Evolutionary conservation across 352 stramenopile species (phyloP), one percentile per base, ranked within the genome.

Genomic region (Pythium periplocum): DNA sequence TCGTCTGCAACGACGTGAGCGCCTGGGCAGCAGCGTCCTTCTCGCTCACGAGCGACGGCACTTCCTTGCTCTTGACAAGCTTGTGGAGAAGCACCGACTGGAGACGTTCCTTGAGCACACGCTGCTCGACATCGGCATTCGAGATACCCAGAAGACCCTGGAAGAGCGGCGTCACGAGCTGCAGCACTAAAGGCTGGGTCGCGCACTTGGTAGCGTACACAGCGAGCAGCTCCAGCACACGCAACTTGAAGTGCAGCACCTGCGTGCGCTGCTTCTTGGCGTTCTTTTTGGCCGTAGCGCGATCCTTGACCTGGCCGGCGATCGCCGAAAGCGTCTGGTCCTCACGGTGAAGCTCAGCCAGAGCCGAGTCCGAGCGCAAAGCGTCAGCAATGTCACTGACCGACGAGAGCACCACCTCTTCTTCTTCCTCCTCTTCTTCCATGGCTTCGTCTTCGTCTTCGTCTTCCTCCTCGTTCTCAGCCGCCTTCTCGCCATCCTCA

Each of bases 221-320:
- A 50, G 87, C 66, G 39, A 95, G 66, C 62, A 95, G 53, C 48
- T 95, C 82, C 26, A 95, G 51, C 35, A 93, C 82, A 37, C 84
- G 84, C 49, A 95, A 59, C 59, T 95, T 83, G 67, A 95, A 95
- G 69, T 95, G 84, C 51, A 92, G 69, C 34, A 80, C 71, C 51
- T 87, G 76, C 46, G 87, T 68, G 12, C 71, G 70, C 49, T 78
- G 63, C 12, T 68, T 69, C 68, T 92, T 90, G 33, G 74, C 66
- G 51, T 87, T 77, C 50, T 88, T 83, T 71, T 93, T 93, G 65
- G 71, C 71, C 57, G 86, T 74, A 45, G 76, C 82, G 42, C 78
- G 80, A 45, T 77, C 59, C 50, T 86, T 83, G 5, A 93, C 84
- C 49, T 95, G 82, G 2, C 78, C 75, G 6, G 90, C 82, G 55